Base-by-base conservation (phyloP, 768 basidiomycete genomes). In the Boletellus emodensis region DNA sequence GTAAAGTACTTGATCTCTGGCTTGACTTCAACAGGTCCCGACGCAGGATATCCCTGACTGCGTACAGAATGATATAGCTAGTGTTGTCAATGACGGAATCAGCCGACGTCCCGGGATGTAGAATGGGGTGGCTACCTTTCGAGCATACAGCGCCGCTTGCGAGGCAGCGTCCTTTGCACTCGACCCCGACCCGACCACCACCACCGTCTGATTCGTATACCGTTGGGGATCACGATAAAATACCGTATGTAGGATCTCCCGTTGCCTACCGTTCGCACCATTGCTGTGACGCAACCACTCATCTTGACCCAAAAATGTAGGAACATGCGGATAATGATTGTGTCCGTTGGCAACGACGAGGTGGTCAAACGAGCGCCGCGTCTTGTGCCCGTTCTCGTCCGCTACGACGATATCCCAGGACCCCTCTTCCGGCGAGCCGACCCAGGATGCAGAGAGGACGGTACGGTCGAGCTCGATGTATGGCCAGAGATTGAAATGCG, bases 271-370 rank as follows among this genome's bases (percentile, higher is more conserved):
- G 5, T 56, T 55, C 5, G 39, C 37, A 11, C 40, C 18, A 14
- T 49, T 8, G 55, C 56, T 49, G 32, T 62, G 66, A 5, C 61
- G 65, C 10, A 79, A 58, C 82, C 83, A 83, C 6, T 66, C 67
- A 3, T 77, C 71, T 45, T 77, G 71, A 2, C 82, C 81, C 12
- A 58, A 61, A 67, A 77, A 82, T 6, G 57, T 53, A 5, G 74
- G 75, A 2, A 72, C 67, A 20, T 68, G 67, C 3, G 83, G 81
- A 48, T 75, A 67, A 53, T 80, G 80, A 49, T 81, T 76, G 51
- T 79, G 78, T 5, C 82, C 82, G n/a, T 66, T 74, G 18, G 79
- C 79, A 32, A 80, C 73, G 26, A 83, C 67, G 22, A 84, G 66
- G 59, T 83, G 82, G 53, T 83, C 75, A 57, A 77, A 78, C 3